A percentile compares a stretch with the other conserved stretches of the same genome.
phyloP scores from a whole-genome alignment of 2,329 filamentous ascomycete species.

The Penicillium occitanis region DNA sequence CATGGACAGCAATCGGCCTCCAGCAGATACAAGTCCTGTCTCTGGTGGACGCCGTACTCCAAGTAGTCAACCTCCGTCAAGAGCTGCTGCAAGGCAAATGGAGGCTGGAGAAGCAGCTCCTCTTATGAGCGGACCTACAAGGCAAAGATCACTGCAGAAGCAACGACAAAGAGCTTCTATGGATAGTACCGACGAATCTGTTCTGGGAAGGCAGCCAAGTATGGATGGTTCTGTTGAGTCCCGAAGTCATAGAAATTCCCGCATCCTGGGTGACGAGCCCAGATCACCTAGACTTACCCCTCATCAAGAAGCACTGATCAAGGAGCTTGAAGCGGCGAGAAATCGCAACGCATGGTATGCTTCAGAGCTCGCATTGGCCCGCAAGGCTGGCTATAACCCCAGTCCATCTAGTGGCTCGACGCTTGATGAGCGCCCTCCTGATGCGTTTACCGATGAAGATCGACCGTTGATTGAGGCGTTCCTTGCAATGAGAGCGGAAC shows the following conservation, averaged over 20 bases:
- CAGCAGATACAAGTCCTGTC: constrained; percentile 50
- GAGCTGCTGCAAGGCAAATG: constrained; percentile 47
- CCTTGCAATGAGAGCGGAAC: constrained; percentile 83
- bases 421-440: constrained; percentile 72
- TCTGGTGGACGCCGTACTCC: constrained; percentile 66
- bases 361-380: constrained; percentile 86
- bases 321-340: constrained; percentile 81
- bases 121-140: constrained; percentile 43
- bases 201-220: constrained; percentile 43
- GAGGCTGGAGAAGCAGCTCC: constrained; percentile 49
- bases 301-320: constrained; percentile 65
- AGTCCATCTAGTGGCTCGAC: constrained; percentile 68
- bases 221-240: constrained; percentile 43
- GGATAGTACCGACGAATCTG: constrained; percentile 65
- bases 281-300: constrained; percentile 47
- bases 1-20: constrained; percentile 37
- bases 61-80: constrained; percentile 49
- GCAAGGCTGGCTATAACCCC: constrained; percentile 82
- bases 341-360: constrained; percentile 96
- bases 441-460: constrained; percentile 88
- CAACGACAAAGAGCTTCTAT: constrained; percentile 64
- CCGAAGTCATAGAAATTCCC: constrained; percentile 41
- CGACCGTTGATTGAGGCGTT: constrained; percentile 89
- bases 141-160: constrained; percentile 56
- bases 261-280: constrained; percentile 44